These are phyloP conservation scores for Aquilaria yunnanensis DNA, from an alignment of 345 rosid genomes.

Conservation along the genomic window DNA sequence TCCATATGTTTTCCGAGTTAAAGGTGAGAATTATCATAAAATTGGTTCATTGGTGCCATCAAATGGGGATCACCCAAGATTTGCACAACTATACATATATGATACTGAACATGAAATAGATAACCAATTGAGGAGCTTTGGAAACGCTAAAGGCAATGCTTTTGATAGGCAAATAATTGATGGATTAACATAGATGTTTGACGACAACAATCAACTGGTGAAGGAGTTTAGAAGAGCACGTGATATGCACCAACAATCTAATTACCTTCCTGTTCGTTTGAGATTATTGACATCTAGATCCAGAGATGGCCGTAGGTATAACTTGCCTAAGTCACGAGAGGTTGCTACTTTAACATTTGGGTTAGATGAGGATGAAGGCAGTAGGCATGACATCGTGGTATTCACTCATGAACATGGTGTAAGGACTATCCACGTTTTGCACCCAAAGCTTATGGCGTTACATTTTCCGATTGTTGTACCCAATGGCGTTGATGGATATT, in stretches of 20 bases:
- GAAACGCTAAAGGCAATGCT: not conserved
- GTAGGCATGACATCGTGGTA: too few relatives aligned
- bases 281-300: too few relatives aligned
- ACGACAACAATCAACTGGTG: not conserved
- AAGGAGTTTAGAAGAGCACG: not conserved
- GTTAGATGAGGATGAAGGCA: too few relatives aligned
- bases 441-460: too few relatives aligned
- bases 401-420: too few relatives aligned
- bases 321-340: too few relatives aligned
- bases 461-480: too few relatives aligned
- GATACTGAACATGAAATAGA: not conserved
- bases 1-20: not conserved
- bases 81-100: not conserved
- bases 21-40: not conserved
- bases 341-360: too few relatives aligned
- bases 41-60: not conserved
- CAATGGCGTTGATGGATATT: too few relatives aligned
- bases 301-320: too few relatives aligned
- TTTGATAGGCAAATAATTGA: not conserved
- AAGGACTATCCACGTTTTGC: too few relatives aligned
- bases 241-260: not conserved
- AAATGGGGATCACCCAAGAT: not conserved
- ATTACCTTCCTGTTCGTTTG: too few relatives aligned
- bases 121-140: not conserved
- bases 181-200: not conserved